phyloP scores from a whole-genome alignment of 495 filamentous ascomycete genomes.

The Pseudoneurospora amorphoporcata region DNA sequence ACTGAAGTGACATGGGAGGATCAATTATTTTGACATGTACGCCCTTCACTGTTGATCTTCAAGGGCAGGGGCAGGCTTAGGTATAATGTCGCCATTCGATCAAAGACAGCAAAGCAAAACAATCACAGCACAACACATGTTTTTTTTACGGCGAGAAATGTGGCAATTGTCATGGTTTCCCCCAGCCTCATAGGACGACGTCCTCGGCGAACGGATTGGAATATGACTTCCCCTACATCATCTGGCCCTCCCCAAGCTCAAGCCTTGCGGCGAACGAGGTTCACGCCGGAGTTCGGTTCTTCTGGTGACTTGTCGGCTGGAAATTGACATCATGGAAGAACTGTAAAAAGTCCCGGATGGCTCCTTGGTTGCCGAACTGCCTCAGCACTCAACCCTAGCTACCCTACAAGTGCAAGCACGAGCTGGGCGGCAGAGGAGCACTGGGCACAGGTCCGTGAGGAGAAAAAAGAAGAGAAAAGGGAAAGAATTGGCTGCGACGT shows the following conservation, averaged over 20 bases:
- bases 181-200: conserved; percentile 73
- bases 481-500: conserved; percentile 4
- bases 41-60: neutral
- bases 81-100: neutral
- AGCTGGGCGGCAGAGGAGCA: conserved; percentile 47
- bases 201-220: conserved; percentile 74
- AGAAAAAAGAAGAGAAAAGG: conserved; percentile 38
- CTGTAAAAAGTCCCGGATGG: conserved; percentile 34
- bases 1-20: neutral
- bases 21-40: neutral
- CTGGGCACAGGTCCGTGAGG: conserved; percentile 74
- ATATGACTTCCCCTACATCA: conserved; percentile 66
- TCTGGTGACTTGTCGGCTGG: conserved; percentile 90
- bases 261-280: conserved; percentile 57
- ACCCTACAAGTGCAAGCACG: conserved; percentile 16
- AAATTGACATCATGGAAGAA: conserved; percentile 66
- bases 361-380: conserved; percentile 83
- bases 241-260: conserved; percentile 39
- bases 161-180: conserved; percentile 75
- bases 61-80: neutral
- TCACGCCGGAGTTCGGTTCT: conserved; percentile 40
- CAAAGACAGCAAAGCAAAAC: neutral
- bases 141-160: conserved; percentile 33
- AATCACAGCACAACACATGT: neutral
- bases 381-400: conserved; percentile 64